phyloP scores from a whole-genome alignment of 768 basidiomycete genomes.

The Amanita phalloides region DNA sequence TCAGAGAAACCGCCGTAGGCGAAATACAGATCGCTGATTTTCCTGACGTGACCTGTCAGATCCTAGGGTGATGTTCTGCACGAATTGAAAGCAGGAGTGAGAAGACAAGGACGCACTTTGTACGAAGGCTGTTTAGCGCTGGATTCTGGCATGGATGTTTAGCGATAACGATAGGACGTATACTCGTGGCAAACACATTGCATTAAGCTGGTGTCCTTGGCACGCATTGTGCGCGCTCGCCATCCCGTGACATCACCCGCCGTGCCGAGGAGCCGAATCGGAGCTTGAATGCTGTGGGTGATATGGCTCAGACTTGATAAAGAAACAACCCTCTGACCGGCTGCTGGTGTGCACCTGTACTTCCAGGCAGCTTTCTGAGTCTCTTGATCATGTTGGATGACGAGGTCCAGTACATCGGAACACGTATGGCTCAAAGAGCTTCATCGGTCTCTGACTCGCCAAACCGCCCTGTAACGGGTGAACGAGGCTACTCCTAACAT shows the following conservation, averaged over 20 bases:
- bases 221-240: not conserved
- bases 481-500: conserved; percentile 15
- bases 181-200: conserved; percentile 6
- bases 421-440: conserved; percentile 18
- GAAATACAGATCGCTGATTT: conserved; percentile 34
- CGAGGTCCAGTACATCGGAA: conserved; percentile 52
- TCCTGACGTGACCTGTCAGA: conserved; percentile 43
- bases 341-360: not conserved
- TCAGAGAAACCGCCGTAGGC: conserved; percentile 49
- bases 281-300: conserved; percentile 3
- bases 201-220: not conserved
- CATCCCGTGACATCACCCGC: not conserved
- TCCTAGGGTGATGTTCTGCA: conserved; percentile 34
- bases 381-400: conserved; percentile 32
- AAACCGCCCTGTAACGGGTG: conserved; percentile 29
- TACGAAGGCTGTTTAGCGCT: conserved; percentile 45
- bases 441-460: conserved; percentile 14
- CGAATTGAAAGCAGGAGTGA: too few species aligned
- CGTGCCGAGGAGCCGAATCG: not conserved
- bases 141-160: conserved; percentile 44
- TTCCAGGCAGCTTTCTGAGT: not conserved
- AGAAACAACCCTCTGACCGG: conserved; percentile 2
- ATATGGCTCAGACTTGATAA: not conserved
- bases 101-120: conserved; percentile 17
- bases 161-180: conserved; percentile 26